Evolutionary conservation across 208 protist genomes (phyloP).

Genomic region (Acanthamoeba divionensis): DNA sequence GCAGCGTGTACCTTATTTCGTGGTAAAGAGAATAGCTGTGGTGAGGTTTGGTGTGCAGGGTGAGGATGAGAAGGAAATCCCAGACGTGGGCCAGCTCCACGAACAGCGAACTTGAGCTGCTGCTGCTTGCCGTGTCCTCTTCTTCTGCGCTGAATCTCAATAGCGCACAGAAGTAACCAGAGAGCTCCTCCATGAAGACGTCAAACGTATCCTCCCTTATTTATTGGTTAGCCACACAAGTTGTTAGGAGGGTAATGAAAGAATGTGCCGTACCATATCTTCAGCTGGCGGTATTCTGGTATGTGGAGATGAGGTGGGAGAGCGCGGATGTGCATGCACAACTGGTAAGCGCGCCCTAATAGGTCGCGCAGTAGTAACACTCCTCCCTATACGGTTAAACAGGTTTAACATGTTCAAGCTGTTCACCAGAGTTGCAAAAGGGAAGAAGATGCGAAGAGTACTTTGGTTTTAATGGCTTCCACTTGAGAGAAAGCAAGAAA

Average conservation of each 20-base stretch:
- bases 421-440: background rate
- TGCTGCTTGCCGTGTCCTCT: background rate
- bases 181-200: slow-evolving; percentile 25
- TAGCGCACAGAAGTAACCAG: slow-evolving; percentile 29
- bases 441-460: background rate
- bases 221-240: background rate
- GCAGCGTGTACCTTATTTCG: background rate
- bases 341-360: too few relatives aligned
- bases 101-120: background rate
- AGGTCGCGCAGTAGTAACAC: too few relatives aligned
- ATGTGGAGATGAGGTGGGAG: background rate
- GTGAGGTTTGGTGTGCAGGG: background rate
- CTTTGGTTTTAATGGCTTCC: slow-evolving; percentile 24
- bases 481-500: background rate
- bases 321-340: too few relatives aligned
- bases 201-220: slow-evolving; percentile 22
- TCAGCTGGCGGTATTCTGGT: background rate
- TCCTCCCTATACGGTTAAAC: too few relatives aligned
- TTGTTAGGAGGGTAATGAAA: background rate
- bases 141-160: slow-evolving; percentile 3
- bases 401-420: too few relatives aligned
- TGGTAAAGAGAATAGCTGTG: background rate
- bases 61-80: slow-evolving; percentile 16
- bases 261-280: background rate
- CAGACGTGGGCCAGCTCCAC: background rate